Conservation (phyloP, 768 basidiomycete species). For the Collybiopsis luxurians region DNA sequence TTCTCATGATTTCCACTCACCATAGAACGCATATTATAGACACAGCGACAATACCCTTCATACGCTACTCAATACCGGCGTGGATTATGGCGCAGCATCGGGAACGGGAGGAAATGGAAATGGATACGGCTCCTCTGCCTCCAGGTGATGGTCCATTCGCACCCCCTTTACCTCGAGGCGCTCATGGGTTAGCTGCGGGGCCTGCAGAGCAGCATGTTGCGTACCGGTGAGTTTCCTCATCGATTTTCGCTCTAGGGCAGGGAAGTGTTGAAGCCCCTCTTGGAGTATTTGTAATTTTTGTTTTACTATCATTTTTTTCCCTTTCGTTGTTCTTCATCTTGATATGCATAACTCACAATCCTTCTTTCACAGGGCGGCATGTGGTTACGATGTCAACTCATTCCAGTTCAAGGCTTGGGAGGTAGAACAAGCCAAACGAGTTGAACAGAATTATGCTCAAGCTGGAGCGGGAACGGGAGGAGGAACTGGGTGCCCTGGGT, state of each 20-base stretch:
- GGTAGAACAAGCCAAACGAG: conserved; percentile 69
- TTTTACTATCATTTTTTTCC: neutral
- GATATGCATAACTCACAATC: neutral
- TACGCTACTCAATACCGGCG: conserved; percentile 71
- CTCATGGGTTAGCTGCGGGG: conserved; percentile 35
- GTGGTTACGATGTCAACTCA: conserved; percentile 85
- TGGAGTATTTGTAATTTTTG: too few species aligned
- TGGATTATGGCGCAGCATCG: conserved; percentile 22
- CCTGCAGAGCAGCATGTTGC: conserved; percentile 53
- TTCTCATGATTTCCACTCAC: too few species aligned
- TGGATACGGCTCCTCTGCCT: conserved; percentile 53
- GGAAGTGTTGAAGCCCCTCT: too few species aligned
- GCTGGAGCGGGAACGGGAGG: too few species aligned
- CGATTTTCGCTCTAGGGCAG: too few species aligned
- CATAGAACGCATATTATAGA: neutral
- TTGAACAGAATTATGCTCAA: conserved; percentile 65
- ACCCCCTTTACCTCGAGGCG: conserved; percentile 49
- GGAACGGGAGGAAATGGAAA: conserved; percentile 6
- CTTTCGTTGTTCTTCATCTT: neutral
- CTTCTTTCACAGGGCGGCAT: conserved; percentile 59
- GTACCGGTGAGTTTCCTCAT: conserved; percentile 56
- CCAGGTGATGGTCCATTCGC: conserved; percentile 37
- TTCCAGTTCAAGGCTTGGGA: conserved; percentile 81
- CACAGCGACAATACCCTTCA: too few species aligned
- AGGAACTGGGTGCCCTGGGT: too few species aligned